A percentile compares a stretch with the other conserved stretches of the same genome.
Conservation (phyloP, 1,139 yeast genomes). For the Pichia sp. region DNA sequence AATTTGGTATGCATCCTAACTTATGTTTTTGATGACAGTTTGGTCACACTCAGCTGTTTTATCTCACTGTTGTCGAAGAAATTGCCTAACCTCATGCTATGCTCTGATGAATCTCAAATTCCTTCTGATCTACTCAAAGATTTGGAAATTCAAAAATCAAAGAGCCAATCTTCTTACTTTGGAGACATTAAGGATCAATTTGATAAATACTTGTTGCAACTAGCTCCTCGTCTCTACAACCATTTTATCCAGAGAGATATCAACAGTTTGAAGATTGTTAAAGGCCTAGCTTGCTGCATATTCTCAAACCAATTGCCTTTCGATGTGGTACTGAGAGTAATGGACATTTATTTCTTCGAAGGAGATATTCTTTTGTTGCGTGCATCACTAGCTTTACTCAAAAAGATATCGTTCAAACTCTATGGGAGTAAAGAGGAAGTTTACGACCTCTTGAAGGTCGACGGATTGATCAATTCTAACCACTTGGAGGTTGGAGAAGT, state of each 20-base stretch:
- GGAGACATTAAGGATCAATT: constrained; percentile 38
- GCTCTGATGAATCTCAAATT: constrained; percentile 6
- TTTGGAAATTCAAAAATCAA: constrained; percentile 12
- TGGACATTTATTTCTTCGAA: constrained; percentile 62
- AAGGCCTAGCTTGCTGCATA: constrained; percentile 22
- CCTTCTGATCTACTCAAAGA: constrained; percentile 14
- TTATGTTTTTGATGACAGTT: constrained; percentile 25
- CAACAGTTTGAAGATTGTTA: constrained; percentile 20
- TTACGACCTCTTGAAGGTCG: constrained; percentile 30
- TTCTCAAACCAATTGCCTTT: constrained; percentile 28
- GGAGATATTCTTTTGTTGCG: constrained; percentile 50
- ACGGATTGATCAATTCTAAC: constrained; percentile 21
- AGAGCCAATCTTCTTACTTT: constrained; percentile 18
- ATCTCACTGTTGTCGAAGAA: constrained; percentile 39
- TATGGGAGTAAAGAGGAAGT: constrained; percentile 50
- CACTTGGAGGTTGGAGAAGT: constrained; percentile 36
- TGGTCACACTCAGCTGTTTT: constrained; percentile 43
- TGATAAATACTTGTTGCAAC: constrained; percentile 41
- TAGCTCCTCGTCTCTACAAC: constrained; percentile 42
- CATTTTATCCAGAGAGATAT: constrained; percentile 42
- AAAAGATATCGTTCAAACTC: constrained; percentile 46
- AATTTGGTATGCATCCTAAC: constrained; percentile 27
- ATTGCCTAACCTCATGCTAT: constrained; percentile 33
- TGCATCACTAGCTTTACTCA: constrained; percentile 45
- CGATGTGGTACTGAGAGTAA: constrained; percentile 34